These are phyloP conservation scores for Volvariella volvacea DNA, from an alignment of 1,284 basidiomycete species.

Conservation along the genomic window DNA sequence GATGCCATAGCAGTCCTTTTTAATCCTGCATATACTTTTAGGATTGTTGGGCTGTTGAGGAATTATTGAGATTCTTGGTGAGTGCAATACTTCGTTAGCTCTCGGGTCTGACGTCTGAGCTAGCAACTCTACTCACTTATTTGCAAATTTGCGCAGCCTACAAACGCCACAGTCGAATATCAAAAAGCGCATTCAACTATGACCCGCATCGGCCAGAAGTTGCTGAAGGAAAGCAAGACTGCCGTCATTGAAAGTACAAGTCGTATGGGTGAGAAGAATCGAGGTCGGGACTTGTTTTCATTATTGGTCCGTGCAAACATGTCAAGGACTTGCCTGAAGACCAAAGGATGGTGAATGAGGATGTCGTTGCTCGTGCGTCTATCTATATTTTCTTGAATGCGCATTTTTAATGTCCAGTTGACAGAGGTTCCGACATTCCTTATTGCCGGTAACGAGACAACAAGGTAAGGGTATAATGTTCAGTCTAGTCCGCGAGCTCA, in stretches of 20 bases:
- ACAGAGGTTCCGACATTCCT: constrained; percentile 56
- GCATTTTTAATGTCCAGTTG: not conserved
- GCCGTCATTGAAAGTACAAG: constrained; percentile 17
- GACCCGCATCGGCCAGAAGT: constrained; percentile 35
- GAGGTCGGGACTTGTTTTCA: constrained; percentile 42
- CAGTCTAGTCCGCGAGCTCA: no score
- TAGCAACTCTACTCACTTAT: no score
- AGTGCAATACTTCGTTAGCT: constrained; percentile 14
- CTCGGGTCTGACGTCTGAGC: no score
- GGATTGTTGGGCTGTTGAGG: constrained; percentile 26
- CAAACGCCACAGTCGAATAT: constrained; percentile 19
- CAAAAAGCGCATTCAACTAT: constrained; percentile 23
- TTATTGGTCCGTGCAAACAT: constrained; percentile 60
- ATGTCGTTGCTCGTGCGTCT: constrained; percentile 66
- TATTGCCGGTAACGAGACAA: constrained; percentile 75
- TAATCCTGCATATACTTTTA: constrained; percentile 16
- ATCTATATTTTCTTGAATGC: not conserved
- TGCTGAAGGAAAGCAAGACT: constrained; percentile 39
- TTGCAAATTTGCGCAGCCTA: constrained; percentile 19
- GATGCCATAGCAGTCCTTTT: constrained; percentile 41
- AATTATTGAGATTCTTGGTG: constrained; percentile 33
- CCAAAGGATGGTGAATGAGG: constrained; percentile 63
- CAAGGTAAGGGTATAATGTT: constrained; percentile 32
- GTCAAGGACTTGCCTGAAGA: constrained; percentile 47
- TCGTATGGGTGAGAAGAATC: constrained; percentile 21